Base-by-base conservation (phyloP, 305 asterid genomes). In the Fraxinus velutina region DNA sequence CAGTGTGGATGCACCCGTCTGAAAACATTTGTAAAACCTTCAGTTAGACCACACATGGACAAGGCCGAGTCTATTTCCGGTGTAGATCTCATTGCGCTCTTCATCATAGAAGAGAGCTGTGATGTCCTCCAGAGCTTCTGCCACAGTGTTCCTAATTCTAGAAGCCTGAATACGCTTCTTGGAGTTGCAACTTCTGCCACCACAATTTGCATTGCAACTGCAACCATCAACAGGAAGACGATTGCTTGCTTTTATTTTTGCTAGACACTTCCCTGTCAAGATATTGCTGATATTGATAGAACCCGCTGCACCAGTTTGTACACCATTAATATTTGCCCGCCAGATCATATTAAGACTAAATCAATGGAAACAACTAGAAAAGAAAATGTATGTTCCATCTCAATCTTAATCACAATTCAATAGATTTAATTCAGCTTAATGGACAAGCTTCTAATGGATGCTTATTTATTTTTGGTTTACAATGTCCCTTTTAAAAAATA, bases 21-120 rank as follows among this genome's bases (percentile, higher is more conserved):
- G 80, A 12, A 42, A 42, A 42, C 52, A 42, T 42, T 42, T 42
- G 52, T 42, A 42, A 39, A 39, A 39, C 47, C 27, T 84, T 86
- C 84, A 93, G 89, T 91, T 94, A 71, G 98, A 93, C 98, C 98
- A 94, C 33, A 94, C 98, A 86, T 94, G 98, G 77, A 94, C 92
- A 71, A 94, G 90, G 57, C 98, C 98, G 44, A 80, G 89, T 89
- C 93, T 92, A 71, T 94, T 94, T 60, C 98, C 98, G 0, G 98
- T 94, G 77, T 93, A 94, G 73, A 94, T 94, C 81, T 93, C 97
- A 27, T 94, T 94, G 36, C 98, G 94, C 79, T 93, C 97, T 85
- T 94, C 98, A 12, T 94, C 98, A 7, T 94, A 94, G 87, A 93
- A 93, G 81, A 94, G 95, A 32, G 98, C 98, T 57, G 98, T 95